These are phyloP conservation scores for Fraxinus paxiana DNA, from an alignment of 305 asterid genomes.

Conservation along the genomic window DNA sequence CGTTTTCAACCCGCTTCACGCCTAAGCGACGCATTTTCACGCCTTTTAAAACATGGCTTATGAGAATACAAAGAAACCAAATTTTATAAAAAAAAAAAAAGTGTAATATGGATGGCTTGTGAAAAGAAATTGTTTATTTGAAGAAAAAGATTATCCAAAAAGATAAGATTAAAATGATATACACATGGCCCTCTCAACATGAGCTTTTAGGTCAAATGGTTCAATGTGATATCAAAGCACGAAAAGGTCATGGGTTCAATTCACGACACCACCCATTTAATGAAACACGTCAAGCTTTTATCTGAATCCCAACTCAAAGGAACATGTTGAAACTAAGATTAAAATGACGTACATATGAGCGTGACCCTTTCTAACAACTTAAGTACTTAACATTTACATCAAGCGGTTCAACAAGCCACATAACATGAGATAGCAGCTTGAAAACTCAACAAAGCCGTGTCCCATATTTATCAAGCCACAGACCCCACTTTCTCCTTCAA, in stretches of 20 bases:
- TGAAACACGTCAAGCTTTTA: background rate
- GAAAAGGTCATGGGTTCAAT: background rate
- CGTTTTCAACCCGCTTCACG: too few relatives aligned
- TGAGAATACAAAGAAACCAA: background rate
- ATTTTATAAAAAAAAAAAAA: background rate
- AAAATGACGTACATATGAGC: background rate
- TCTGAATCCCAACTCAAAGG: background rate
- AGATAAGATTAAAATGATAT: background rate
- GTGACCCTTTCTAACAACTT: background rate
- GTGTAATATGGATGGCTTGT: background rate
- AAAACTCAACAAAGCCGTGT: background rate
- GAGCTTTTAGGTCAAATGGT: background rate
- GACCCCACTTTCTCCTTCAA: background rate
- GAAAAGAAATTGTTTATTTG: background rate
- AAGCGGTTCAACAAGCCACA: background rate
- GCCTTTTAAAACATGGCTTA: too few relatives aligned
- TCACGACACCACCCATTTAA: background rate
- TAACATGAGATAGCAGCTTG: background rate
- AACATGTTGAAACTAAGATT: background rate
- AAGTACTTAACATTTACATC: background rate
- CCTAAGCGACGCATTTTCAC: too few relatives aligned
- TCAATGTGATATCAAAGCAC: background rate
- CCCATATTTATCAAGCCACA: background rate
- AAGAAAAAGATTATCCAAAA: background rate
- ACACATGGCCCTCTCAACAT: background rate